Evolutionary conservation across 176 grass and related monocot genomes (phyloP), one percentile per base, ranked within the genome.

Genomic region (Rhipidocladum racemiflorum): DNA sequence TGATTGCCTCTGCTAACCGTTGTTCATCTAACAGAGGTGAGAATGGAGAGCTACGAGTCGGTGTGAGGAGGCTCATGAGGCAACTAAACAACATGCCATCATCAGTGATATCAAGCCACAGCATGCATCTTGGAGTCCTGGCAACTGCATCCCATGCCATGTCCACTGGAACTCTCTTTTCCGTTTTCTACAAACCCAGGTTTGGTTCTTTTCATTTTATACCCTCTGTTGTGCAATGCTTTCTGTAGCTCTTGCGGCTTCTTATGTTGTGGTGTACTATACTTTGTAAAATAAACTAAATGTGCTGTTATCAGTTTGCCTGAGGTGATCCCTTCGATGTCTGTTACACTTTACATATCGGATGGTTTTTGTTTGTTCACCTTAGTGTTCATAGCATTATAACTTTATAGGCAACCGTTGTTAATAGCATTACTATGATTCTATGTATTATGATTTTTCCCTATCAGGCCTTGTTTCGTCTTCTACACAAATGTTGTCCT

Each of bases 101-200:
- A n/a, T 97, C 94, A 29, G 94, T 97, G 48, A 97, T 97, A 82
- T 97, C 94, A 74, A 94, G 91, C 66, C 91, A 97, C 81, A 97
- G 87, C 85, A 97, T 97, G 94, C 94, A 97, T 87, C 85, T 97
- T 64, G 94, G 94, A 29, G 94, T 97, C 18, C 89, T 97, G 59
- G 94, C 94, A 76, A 97, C 94, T 59, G 94, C 94, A 42, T 94
- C 89, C 29, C 94, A 97, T 80, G 91, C 94, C 69, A 85, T 97
- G 40, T 82, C 83, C 13, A 97, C 91, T 24, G 85, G 89, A 80
- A 87, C 89, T 60, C 83, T 90, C 13, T 97, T 97, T 86, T 90
- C 85, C 38, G 87, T 94, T 75, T 97, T 92, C 63, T 97, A 97
- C 85, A 97, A 97, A 76, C 94, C 94, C 68, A 97, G 94, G 94